Evolutionary conservation across 2,329 filamentous ascomycete species (phyloP), one percentile per base, ranked within the genome.

Genomic region (Paraphaeosphaeria minitans): DNA sequence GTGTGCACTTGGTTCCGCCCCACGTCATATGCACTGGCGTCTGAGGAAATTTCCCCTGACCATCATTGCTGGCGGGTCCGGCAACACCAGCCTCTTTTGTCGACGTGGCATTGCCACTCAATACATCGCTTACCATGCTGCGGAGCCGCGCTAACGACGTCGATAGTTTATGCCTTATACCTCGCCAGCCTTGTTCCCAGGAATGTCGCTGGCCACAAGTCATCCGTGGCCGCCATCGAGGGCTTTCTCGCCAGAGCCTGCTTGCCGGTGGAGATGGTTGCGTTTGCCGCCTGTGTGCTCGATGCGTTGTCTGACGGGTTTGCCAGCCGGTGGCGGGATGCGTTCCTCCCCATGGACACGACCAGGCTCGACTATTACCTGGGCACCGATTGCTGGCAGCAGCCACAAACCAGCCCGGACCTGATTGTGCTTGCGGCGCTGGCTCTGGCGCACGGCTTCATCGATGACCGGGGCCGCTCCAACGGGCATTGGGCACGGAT

Each of bases 231-330:
- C 4, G 58, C 62, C 41, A 71, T 78, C 53, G 47, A 66, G 24
- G 64, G 62, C 3, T 74, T 73, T 52, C 64, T 78, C 50, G 61
- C 62, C 27, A 67, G 75, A 47, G 70, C 74, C 31, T 59, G 64
- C 6, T 67, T 77, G 48, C 69, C 75, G 2, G 63, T 71, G 43
- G 73, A 77, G 51, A 69, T 74, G 21, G 59, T 78, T 48, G 76
- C 73, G 29, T 76, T 77, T 59, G 68, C 75, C 14, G 75, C 72
- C 1, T 79, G 76, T 51, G 67, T 79, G 47, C 68, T 79, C 16
- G 75, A 78, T 57, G 66, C 69, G 0, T 62, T 78, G 42, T 73
- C 70, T 31, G 58, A 59, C 27, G 69, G 66, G 37, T 78, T 78
- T 59, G 70, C 70, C 13, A 53, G 57, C 16, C 62, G 64, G 41